Base-by-base conservation (phyloP, 805 yeast species). In the Ogataea saltuana region DNA sequence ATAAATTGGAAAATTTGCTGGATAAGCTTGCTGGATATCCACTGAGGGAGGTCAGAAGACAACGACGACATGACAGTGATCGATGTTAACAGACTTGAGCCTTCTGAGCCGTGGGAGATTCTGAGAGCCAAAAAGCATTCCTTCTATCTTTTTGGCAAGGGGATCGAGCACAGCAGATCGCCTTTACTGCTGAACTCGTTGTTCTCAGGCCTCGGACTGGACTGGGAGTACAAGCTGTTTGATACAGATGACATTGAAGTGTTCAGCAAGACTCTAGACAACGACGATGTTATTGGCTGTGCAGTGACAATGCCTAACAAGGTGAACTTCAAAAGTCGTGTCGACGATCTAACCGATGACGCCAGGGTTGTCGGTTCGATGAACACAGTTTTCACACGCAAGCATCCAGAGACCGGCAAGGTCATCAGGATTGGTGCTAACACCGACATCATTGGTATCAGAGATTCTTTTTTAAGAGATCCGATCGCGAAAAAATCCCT, bases 221-320 rank as follows among this genome's bases (percentile, higher is more conserved):
- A 39, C 10, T 44, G 48, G 48, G 16, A 34, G 29, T 39, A 44
- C 33, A 20, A 31, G 19, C 31, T 39, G 12, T 31, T 19, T 15
- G 41, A 39, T 3, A 39, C 44, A 5, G 41, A 44, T 23, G 44
- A 39, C 21, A 32, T 39, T 10, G 44, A 44, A 1, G 17, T 17
- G 11, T 39, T 39, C 27, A 20, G 6, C 16, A 25, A 35, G 33
- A 28, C 22, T 4, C 30, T 44, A 13, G 19, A 20, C 13, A 31
- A 41, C 9, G 41, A 26, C 13, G 31, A 39, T n/a, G 29, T 35
- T 10, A 21, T 44, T 20, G 44, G 48, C 18, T 44, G 39, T 20
- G 48, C 48, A 2, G 48, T 44, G 16, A 44, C 48, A 5, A 44
- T 44, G 48, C 44, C 48, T 3, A 44, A 39, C 33, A 44, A 44